Conservation (phyloP, 2,329 filamentous ascomycete species). For the Aplosporella prunicola region DNA sequence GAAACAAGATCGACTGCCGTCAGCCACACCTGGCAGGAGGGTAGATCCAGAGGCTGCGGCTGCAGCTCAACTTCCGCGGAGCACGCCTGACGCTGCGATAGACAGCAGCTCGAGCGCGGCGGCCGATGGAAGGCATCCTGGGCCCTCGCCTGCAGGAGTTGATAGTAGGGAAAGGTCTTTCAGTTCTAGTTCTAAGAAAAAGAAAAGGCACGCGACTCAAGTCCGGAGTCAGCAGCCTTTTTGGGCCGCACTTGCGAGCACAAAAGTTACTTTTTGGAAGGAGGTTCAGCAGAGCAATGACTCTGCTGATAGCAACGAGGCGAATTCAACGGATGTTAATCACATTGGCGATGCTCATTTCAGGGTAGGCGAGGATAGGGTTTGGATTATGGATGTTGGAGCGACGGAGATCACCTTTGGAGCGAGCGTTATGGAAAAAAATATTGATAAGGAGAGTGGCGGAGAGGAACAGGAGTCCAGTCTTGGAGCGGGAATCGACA, state of each 20-base stretch:
- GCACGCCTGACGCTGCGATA: slow-evolving; percentile 26
- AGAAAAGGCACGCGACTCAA: slow-evolving; percentile 82
- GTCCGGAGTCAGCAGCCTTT: slow-evolving; percentile 84
- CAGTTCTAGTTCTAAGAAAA: slow-evolving; percentile 56
- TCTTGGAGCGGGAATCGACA: slow-evolving; percentile 47
- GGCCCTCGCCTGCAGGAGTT: slow-evolving; percentile 41
- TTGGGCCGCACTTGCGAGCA: slow-evolving; percentile 89
- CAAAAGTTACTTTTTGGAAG: slow-evolving; percentile 92
- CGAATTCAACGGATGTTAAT: slow-evolving; percentile 67
- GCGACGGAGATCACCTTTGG: slow-evolving; percentile 70
- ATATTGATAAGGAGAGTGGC: slow-evolving; percentile 27
- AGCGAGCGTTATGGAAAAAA: slow-evolving; percentile 13
- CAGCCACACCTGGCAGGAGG: slow-evolving; percentile 26
- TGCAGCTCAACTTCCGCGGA: slow-evolving; percentile 26
- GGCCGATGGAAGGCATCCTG: slow-evolving; percentile 41
- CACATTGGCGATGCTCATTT: slow-evolving; percentile 69
- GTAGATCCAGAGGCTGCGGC: slow-evolving; percentile 52
- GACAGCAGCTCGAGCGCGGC: slow-evolving; percentile 24
- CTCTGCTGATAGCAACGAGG: slow-evolving; percentile 61
- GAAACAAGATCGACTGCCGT: slow-evolving; percentile 9
- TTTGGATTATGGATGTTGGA: slow-evolving; percentile 74
- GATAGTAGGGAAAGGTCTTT: slow-evolving; percentile 50
- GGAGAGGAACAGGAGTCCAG: slow-evolving; percentile 28
- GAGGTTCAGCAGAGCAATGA: slow-evolving; percentile 65
- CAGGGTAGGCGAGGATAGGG: slow-evolving; percentile 57